phyloP scores from a whole-genome alignment of 192 early-diverging fungal genomes.

The Phlyctochytrium bullatum region DNA sequence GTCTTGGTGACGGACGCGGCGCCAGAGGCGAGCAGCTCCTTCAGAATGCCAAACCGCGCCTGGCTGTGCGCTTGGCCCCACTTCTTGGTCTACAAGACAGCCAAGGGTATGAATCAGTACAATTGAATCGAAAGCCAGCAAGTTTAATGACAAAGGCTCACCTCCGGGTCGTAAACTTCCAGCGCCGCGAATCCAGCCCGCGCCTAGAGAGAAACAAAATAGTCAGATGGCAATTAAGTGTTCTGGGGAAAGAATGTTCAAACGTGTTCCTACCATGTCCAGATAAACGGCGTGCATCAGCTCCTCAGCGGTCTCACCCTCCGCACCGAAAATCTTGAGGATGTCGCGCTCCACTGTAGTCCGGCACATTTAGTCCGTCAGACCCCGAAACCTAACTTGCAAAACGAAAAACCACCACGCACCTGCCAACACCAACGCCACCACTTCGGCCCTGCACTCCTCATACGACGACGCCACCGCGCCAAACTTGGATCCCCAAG shows the following conservation, averaged over 20 bases:
- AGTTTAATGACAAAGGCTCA: constrained; percentile 32
- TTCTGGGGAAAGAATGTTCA: no score
- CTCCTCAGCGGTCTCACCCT: constrained; percentile 44
- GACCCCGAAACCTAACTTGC: no score
- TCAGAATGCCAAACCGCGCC: constrained; percentile 57
- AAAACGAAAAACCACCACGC: no score
- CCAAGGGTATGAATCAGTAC: not conserved
- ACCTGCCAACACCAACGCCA: constrained; percentile 45
- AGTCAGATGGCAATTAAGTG: not conserved
- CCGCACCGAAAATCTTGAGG: constrained; percentile 49
- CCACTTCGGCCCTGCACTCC: constrained; percentile 59
- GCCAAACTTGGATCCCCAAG: constrained; percentile 56
- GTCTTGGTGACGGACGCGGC: constrained; percentile 33
- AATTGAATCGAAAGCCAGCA: not conserved
- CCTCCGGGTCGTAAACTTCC: constrained; percentile 55
- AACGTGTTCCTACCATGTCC: constrained; percentile 51
- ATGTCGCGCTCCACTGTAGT: constrained; percentile 49
- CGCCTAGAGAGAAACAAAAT: constrained; percentile 22
- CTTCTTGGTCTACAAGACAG: not conserved
- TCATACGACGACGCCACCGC: constrained; percentile 37
- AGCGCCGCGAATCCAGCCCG: constrained; percentile 53
- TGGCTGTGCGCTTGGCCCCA: constrained; percentile 62
- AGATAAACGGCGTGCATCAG: constrained; percentile 49
- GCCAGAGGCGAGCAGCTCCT: constrained; percentile 44
- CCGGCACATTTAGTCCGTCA: no score